Base-by-base conservation (phyloP, 2,329 filamentous ascomycete genomes). In the Exophiala calicioides region DNA sequence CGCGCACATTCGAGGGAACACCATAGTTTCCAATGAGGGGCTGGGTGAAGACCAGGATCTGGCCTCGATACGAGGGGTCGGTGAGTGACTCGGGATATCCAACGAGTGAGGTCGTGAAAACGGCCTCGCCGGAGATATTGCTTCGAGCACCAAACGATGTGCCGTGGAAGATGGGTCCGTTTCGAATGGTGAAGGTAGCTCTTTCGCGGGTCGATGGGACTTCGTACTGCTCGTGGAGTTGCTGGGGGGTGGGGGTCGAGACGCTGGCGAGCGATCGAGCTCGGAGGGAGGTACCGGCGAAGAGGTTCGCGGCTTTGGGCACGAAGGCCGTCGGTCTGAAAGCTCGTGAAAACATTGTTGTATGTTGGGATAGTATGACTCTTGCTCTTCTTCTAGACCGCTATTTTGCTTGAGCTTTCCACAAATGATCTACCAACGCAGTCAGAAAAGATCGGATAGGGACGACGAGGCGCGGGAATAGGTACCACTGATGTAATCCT, bases 21-120 rank as follows among this genome's bases (percentile, higher is more conserved):
- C 93, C 93, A 68, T 98, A 98, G 80, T 98, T 98, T 66, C 93
- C 93, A 64, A 98, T 96, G 60, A 98, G 76, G 26, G 93, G 93
- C 69, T 96, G 90, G 58, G 93, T 98, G 78, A 97, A 96, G 71
- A 97, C 91, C 61, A 98, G 79, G 60, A 98, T 97, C 76, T 98
- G 93, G 43, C 72, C 81, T 58, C 81, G 80, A 68, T 85, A 85
- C 46, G 81, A 84, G 9, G 81, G 81, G 58, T 84, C 81, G 63
- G 81, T 83, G 74, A 85, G 74, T 34, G 81, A 96, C 77, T 98
- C 93, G 59, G 93, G 93, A 70, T 98, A 98, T 63, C 93, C 93
- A 50, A 98, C 93, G 45, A 97, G 83, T 18, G 91, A 96, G 52
- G 93, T 97, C 54, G 93, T 97, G 78, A 98, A 98, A 68, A 97